These are phyloP conservation scores for Leishmania guyanensis DNA, from an alignment of 208 protist genomes.

Conservation along the genomic window DNA sequence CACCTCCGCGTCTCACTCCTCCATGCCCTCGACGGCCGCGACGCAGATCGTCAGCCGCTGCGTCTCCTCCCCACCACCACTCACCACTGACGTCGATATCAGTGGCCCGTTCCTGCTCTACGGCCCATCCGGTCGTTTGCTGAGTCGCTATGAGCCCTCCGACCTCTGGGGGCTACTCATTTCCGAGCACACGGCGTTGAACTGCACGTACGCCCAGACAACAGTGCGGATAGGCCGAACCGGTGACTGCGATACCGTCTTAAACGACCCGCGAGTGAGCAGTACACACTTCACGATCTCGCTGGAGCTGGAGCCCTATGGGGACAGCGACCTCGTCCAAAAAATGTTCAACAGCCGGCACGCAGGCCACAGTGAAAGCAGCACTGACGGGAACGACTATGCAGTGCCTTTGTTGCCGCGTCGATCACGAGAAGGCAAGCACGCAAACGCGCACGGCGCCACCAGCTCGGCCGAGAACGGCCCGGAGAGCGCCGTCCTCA, in stretches of 20 bases:
- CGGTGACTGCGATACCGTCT: constrained; percentile 39
- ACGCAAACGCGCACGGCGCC: not conserved
- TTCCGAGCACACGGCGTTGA: constrained; percentile 47
- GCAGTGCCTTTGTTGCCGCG: not conserved
- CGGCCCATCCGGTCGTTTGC: constrained; percentile 23
- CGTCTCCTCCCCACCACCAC: constrained; percentile 2
- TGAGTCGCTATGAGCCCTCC: constrained; percentile 16
- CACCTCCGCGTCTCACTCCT: not conserved
- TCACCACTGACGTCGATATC: constrained; percentile 1
- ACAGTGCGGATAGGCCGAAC: constrained; percentile 53
- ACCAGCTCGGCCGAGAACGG: not conserved
- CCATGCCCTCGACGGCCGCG: constrained; percentile 12
- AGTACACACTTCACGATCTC: constrained; percentile 60
- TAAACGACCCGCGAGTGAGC: constrained; percentile 49
- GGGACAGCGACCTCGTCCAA: not conserved
- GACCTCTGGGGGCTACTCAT: constrained; percentile 59
- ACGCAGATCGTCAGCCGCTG: constrained; percentile 25
- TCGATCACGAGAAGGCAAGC: not conserved
- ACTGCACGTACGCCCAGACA: constrained; percentile 36
- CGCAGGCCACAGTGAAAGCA: not conserved
- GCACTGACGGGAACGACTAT: not conserved
- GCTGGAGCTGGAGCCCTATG: constrained; percentile 42
- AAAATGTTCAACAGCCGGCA: not conserved
- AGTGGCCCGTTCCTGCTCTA: constrained; percentile 29
- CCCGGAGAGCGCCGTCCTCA: not conserved